Percentiles rank a stretch among this genome's conserved stretches.
phyloP scores from a whole-genome alignment of 257 asterid species.

The Nicotiana tabacum region DNA sequence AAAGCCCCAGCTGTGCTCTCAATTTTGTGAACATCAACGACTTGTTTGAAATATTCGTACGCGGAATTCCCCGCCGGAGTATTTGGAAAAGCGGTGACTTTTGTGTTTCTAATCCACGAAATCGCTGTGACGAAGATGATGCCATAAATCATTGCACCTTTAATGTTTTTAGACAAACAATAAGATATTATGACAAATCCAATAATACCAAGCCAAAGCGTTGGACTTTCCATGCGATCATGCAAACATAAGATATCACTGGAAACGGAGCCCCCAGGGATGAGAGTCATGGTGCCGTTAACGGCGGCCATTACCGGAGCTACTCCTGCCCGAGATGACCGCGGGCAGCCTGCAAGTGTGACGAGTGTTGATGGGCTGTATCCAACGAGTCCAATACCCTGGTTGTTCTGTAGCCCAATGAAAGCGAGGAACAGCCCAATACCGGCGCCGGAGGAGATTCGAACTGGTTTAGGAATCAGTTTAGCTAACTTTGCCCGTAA shows the following conservation, averaged over 20 bases:
- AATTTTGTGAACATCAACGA: slow-evolving; percentile 67
- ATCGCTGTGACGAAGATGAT: slow-evolving; percentile 76
- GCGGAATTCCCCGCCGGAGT: slow-evolving; percentile 60
- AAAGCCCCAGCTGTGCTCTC: slow-evolving; percentile 74
- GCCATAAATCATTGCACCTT: slow-evolving; percentile 93
- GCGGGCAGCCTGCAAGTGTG: slow-evolving; percentile 85
- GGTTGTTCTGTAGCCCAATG: slow-evolving; percentile 74
- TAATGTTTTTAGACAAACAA: slow-evolving; percentile 61
- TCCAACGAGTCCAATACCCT: slow-evolving; percentile 75
- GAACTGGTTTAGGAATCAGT: slow-evolving; percentile 69
- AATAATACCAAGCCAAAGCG: slow-evolving; percentile 76
- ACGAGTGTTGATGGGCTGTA: slow-evolving; percentile 76
- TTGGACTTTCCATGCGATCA: slow-evolving; percentile 84
- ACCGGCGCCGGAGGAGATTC: slow-evolving; percentile 89
- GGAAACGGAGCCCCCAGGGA: slow-evolving; percentile 70
- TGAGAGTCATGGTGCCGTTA: slow-evolving; percentile 55
- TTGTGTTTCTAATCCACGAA: slow-evolving; percentile 83
- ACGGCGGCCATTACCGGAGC: slow-evolving; percentile 50
- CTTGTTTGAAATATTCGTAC: slow-evolving; percentile 52
- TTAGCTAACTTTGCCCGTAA: slow-evolving; percentile 75
- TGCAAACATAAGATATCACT: slow-evolving; percentile 66
- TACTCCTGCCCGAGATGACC: slow-evolving; percentile 40
- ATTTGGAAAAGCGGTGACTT: slow-evolving; percentile 62
- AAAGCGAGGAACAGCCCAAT: slow-evolving; percentile 85
- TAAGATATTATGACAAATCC: slow-evolving; percentile 80